These are phyloP conservation scores for Fusarium hostae DNA, from an alignment of 2,329 filamentous ascomycete genomes.

Conservation along the genomic window DNA sequence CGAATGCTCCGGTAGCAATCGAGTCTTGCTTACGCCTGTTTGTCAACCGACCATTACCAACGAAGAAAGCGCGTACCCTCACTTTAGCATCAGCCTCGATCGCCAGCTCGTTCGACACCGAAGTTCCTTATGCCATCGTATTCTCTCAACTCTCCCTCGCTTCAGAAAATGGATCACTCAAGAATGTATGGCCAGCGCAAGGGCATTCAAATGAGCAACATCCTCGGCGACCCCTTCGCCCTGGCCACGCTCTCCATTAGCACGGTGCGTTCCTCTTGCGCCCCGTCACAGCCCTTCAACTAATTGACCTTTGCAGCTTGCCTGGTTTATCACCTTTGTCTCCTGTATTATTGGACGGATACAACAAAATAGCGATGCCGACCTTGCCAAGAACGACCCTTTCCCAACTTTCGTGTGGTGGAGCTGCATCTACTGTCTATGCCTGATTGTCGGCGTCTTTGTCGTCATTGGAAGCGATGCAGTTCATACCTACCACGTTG, in stretches of 20 bases:
- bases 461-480: conserved; percentile 87
- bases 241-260: conserved; percentile 93
- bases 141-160: conserved; percentile 77
- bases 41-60: conserved; percentile 16
- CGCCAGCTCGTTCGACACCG: conserved; percentile 17
- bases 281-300: neutral
- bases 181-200: conserved; percentile 67
- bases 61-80: conserved; percentile 24
- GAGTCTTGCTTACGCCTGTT: conserved; percentile 20
- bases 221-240: conserved; percentile 95
- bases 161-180: conserved; percentile 83
- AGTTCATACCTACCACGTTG: conserved; percentile 89
- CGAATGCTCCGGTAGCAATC: conserved; percentile 48
- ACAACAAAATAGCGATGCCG: conserved; percentile 53
- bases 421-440: conserved; percentile 86
- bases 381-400: conserved; percentile 30
- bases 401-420: conserved; percentile 96
- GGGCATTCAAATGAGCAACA: conserved; percentile 83
- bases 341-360: conserved; percentile 79
- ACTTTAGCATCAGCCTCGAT: conserved; percentile 13
- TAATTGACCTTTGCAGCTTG: conserved; percentile 69
- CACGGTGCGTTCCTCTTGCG: conserved; percentile 70
- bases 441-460: conserved; percentile 81
- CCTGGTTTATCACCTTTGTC: conserved; percentile 94
- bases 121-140: conserved; percentile 75